These are phyloP conservation scores for Blastobotrys aristatus DNA, from an alignment of 1,139 yeast species.

Conservation along the genomic window DNA sequence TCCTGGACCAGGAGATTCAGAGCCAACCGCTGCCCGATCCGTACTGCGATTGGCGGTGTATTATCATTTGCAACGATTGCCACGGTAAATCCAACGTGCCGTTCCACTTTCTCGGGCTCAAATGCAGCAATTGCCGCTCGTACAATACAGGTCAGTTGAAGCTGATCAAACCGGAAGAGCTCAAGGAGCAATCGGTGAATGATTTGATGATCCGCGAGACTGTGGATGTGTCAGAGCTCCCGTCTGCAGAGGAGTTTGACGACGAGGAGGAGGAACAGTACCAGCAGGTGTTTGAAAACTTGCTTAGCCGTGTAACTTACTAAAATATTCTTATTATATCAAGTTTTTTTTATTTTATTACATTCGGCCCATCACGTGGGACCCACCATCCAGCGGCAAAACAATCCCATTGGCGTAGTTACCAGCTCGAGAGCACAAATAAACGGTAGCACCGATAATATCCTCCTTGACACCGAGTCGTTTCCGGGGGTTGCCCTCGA, in stretches of 20 bases:
- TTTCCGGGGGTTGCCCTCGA: constrained; percentile 51
- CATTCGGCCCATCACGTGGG: constrained; percentile 26
- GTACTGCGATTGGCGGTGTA: constrained; percentile 67
- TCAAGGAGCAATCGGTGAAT: constrained; percentile 41
- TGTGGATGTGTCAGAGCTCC: constrained; percentile 8
- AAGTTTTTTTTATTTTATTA: neutral
- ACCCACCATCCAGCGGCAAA: constrained; percentile 72
- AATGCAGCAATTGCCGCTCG: constrained; percentile 80
- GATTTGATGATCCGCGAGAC: constrained; percentile 3
- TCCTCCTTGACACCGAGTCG: constrained; percentile 64
- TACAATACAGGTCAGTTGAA: constrained; percentile 76
- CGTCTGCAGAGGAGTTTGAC: neutral
- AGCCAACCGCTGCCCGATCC: constrained; percentile 79
- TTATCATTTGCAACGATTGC: constrained; percentile 84
- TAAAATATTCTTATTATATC: neutral
- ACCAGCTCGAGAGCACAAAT: constrained; percentile 54
- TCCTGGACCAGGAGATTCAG: constrained; percentile 74
- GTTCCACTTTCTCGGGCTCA: constrained; percentile 81
- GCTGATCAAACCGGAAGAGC: constrained; percentile 40
- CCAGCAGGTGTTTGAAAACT: constrained; percentile 1
- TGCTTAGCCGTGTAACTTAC: constrained; percentile 5
- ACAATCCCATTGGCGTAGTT: constrained; percentile 67
- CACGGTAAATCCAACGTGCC: constrained; percentile 71
- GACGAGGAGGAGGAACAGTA: constrained; percentile 14
- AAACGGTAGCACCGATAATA: constrained; percentile 54